A percentile compares a stretch with the other conserved stretches of the same genome.
These are phyloP conservation scores for Nakaseomyces delphensis DNA, from an alignment of 1,139 yeast genomes.

Conservation along the genomic window DNA sequence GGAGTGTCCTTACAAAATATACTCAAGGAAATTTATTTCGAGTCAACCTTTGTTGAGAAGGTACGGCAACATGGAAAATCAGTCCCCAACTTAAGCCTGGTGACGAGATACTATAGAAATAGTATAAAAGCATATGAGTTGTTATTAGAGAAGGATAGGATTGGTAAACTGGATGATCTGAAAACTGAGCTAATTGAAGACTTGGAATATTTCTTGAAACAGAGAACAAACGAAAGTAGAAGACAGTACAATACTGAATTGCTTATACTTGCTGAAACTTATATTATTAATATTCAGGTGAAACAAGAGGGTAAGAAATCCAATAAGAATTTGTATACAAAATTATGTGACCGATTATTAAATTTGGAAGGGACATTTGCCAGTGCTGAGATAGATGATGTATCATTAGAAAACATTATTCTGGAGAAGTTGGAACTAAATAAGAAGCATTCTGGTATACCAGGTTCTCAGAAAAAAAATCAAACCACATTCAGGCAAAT, in stretches of 20 bases:
- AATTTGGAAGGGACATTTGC: not conserved
- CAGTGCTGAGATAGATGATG: not conserved
- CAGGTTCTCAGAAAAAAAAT: not conserved
- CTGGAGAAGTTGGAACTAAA: not conserved
- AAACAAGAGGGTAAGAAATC: not conserved
- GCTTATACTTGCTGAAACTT: constrained; percentile 3
- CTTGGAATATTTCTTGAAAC: not conserved
- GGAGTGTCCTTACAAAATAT: constrained; percentile 13
- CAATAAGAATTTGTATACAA: not conserved
- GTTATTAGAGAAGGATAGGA: too few relatives aligned
- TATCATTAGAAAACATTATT: not conserved
- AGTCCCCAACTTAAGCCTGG: not conserved
- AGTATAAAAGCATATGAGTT: not conserved
- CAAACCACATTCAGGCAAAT: not conserved
- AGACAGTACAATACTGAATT: constrained; percentile 5
- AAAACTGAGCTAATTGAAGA: not conserved
- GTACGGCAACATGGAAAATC: not conserved
- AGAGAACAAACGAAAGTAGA: constrained; percentile 1
- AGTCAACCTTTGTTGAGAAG: not conserved
- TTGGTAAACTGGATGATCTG: not conserved
- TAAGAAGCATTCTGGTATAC: too few relatives aligned
- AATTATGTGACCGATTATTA: not conserved
- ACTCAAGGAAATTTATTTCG: not conserved
- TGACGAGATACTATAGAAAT: constrained; percentile 1
- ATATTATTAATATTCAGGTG: constrained; percentile 4